Conservation (phyloP, 805 yeast species). For the Cyberlindnera amylophila region DNA sequence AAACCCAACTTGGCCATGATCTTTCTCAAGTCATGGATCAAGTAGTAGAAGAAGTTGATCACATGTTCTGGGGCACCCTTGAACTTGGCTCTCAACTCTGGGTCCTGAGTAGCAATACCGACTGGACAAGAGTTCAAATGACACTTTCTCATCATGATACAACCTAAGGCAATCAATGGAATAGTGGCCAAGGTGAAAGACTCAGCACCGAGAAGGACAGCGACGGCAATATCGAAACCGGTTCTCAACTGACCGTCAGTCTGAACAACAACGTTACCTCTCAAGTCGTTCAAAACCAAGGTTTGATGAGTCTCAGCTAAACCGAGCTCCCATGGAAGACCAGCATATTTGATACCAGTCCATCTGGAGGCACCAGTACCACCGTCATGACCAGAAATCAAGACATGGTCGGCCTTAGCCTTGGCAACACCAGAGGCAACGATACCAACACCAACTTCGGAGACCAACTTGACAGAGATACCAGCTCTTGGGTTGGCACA, state of each 20-base stretch:
- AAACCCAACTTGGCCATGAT: slow-evolving; percentile 95
- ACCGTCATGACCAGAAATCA: slow-evolving; percentile 98
- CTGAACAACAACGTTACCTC: slow-evolving; percentile 94
- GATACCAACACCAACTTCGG: slow-evolving; percentile 98
- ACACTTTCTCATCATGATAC: slow-evolving; percentile 94
- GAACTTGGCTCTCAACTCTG: slow-evolving; percentile 85
- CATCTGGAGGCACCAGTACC: slow-evolving; percentile 99
- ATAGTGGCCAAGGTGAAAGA: slow-evolving; percentile 98
- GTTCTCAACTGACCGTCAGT: slow-evolving; percentile 99
- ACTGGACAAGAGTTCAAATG: slow-evolving; percentile 95
- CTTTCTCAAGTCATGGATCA: slow-evolving; percentile 85
- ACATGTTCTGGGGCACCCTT: slow-evolving; percentile 98
- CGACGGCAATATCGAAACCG: slow-evolving; percentile 95
- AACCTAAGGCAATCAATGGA: slow-evolving; percentile 95
- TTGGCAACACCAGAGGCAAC: slow-evolving; percentile 99
- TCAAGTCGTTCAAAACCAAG: slow-evolving; percentile 86
- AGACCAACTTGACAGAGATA: slow-evolving; percentile 92
- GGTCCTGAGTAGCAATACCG: slow-evolving; percentile 98
- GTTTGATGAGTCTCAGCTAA: slow-evolving; percentile 98
- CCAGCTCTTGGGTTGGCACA: slow-evolving; percentile 97
- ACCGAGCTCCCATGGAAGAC: slow-evolving; percentile 98
- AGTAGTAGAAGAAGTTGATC: slow-evolving; percentile 92
- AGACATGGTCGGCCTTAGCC: slow-evolving; percentile 95
- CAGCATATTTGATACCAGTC: slow-evolving; percentile 96
- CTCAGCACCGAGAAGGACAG: slow-evolving; percentile 95